These are phyloP conservation scores for Hansenula sp. DNA, from an alignment of 1,139 yeast species.

Conservation along the genomic window DNA sequence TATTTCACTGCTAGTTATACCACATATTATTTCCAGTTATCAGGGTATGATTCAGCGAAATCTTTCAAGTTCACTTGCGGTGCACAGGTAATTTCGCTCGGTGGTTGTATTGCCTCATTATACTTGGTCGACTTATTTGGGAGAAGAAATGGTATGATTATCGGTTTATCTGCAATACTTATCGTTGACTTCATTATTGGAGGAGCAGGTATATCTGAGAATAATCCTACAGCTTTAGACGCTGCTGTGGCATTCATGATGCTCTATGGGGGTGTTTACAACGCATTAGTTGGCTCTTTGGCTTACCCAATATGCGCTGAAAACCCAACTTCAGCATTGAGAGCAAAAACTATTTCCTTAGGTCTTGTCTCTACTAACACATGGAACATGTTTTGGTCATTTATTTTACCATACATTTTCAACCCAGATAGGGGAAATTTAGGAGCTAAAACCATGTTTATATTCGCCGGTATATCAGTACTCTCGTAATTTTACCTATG, in stretches of 20 bases:
- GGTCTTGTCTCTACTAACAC: slow-evolving; percentile 30
- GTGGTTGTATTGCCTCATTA: slow-evolving; percentile 26
- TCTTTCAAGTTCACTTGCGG: slow-evolving; percentile 28
- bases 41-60: slow-evolving; percentile 26
- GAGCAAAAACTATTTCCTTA: slow-evolving; percentile 34
- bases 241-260: slow-evolving; percentile 27
- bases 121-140: slow-evolving; percentile 22
- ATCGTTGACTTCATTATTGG: slow-evolving; percentile 29
- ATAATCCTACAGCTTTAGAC: slow-evolving; percentile 14
- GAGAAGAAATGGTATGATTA: slow-evolving; percentile 29
- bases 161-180: slow-evolving; percentile 28
- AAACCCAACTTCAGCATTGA: slow-evolving; percentile 31
- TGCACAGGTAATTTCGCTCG: slow-evolving; percentile 27
- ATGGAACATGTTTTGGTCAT: slow-evolving; percentile 30
- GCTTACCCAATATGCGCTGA: slow-evolving; percentile 33
- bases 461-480: slow-evolving; percentile 34
- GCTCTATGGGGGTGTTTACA: slow-evolving; percentile 30
- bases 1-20: slow-evolving; percentile 43
- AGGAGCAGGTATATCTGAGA: slow-evolving; percentile 24
- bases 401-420: slow-evolving; percentile 39
- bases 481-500: slow-evolving; percentile 27
- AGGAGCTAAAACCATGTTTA: slow-evolving; percentile 41
- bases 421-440: slow-evolving; percentile 39
- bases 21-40: slow-evolving; percentile 31
- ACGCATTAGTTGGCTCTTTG: slow-evolving; percentile 30